phyloP scores from a whole-genome alignment of 371 early-diverging fungal species.

The Syncephalis fuscata region DNA sequence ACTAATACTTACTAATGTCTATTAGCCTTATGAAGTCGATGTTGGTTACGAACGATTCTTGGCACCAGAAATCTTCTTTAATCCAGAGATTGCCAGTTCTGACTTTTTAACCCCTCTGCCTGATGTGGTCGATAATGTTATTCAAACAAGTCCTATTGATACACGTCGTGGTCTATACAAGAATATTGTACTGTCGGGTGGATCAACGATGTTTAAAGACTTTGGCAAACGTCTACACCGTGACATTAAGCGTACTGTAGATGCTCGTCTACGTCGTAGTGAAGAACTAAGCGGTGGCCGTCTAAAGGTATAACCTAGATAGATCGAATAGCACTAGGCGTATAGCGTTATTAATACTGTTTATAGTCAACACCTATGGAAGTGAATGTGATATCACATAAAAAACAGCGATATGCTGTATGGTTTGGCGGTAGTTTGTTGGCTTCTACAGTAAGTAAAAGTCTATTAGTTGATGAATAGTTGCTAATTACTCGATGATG shows the following conservation, averaged over 20 bases:
- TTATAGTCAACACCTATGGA: slow-evolving; percentile 68
- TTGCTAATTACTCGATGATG: not conserved
- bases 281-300: slow-evolving; percentile 53
- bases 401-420: slow-evolving; percentile 95
- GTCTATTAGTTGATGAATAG: not conserved
- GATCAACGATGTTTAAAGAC: slow-evolving; percentile 96
- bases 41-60: slow-evolving; percentile 96
- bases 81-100: slow-evolving; percentile 92
- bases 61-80: slow-evolving; percentile 97
- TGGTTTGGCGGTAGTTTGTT: slow-evolving; percentile 95
- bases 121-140: slow-evolving; percentile 86
- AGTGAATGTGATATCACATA: slow-evolving; percentile 93
- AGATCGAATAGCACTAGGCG: not conserved
- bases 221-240: slow-evolving; percentile 89
- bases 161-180: slow-evolving; percentile 91
- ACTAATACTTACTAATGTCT: slow-evolving; percentile 12
- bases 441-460: slow-evolving; percentile 65
- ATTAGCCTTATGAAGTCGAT: slow-evolving; percentile 80
- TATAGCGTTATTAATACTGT: slow-evolving; percentile 3
- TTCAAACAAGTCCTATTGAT: slow-evolving; percentile 94
- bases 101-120: slow-evolving; percentile 93
- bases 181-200: slow-evolving; percentile 96
- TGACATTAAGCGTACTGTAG: slow-evolving; percentile 82
- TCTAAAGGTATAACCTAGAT: slow-evolving; percentile 17
- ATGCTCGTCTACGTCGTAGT: slow-evolving; percentile 55